These are phyloP conservation scores for Bipolaris oryzae DNA, from an alignment of 2,329 filamentous ascomycete species.

Conservation along the genomic window DNA sequence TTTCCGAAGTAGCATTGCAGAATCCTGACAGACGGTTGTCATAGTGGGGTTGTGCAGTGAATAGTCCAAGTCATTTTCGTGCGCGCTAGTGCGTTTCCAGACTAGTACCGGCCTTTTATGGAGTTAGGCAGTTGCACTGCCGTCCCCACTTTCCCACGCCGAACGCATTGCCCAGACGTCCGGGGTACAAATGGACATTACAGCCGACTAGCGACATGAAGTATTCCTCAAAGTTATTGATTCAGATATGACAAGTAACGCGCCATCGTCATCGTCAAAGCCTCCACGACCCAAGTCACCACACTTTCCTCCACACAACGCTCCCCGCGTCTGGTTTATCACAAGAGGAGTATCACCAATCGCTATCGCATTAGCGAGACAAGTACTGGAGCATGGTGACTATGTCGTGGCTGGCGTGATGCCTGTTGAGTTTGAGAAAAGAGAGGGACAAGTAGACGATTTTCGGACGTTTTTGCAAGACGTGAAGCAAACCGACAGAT, in stretches of 20 bases:
- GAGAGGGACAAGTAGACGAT: slow-evolving; percentile 72
- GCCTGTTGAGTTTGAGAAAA: slow-evolving; percentile 74
- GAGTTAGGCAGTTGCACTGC: slow-evolving; percentile 20
- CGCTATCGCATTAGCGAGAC: slow-evolving; percentile 78
- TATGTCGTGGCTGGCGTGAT: slow-evolving; percentile 85
- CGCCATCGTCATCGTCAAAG: slow-evolving; percentile 34
- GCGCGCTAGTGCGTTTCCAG: slow-evolving; percentile 19
- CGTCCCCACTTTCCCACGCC: slow-evolving; percentile 18
- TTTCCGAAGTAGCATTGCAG: neutral
- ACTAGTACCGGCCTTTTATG: slow-evolving; percentile 13
- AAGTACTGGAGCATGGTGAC: slow-evolving; percentile 88
- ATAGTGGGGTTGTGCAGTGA: slow-evolving; percentile 14
- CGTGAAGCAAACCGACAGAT: slow-evolving; percentile 72
- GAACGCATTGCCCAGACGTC: slow-evolving; percentile 1
- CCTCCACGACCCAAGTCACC: slow-evolving; percentile 48
- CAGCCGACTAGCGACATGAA: slow-evolving; percentile 7
- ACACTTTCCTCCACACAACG: slow-evolving; percentile 65
- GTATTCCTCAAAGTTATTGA: neutral
- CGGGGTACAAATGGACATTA: neutral
- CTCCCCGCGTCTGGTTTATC: slow-evolving; percentile 89
- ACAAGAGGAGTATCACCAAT: slow-evolving; percentile 86
- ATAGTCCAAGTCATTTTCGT: slow-evolving; percentile 21
- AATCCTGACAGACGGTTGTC: slow-evolving; percentile 10
- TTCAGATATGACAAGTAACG: slow-evolving; percentile 20
- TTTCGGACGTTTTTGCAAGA: slow-evolving; percentile 79